phyloP scores from a whole-genome alignment of 2,329 filamentous ascomycete species.

The Pyricularia grisea region DNA sequence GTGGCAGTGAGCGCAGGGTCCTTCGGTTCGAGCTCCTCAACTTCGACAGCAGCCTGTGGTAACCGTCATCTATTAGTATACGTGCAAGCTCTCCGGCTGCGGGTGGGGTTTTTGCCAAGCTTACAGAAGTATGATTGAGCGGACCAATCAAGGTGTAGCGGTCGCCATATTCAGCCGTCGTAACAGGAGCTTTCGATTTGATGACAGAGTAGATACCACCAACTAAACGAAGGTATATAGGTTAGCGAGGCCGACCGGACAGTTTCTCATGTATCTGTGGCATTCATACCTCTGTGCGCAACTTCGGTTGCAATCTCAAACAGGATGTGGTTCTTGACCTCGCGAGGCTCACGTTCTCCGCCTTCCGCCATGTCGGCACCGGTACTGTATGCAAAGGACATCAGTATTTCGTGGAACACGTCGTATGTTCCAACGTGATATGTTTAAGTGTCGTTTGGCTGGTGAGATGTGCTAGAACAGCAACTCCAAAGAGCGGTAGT shows the following conservation, averaged over 20 bases:
- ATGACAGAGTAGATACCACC: slow-evolving; percentile 98
- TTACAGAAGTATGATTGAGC: slow-evolving; percentile 80
- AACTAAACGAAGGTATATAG: slow-evolving; percentile 41
- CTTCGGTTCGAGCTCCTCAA: slow-evolving; percentile 82
- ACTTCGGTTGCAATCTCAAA: slow-evolving; percentile 98
- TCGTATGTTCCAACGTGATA: not conserved
- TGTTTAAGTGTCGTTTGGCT: not conserved
- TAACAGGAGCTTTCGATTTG: slow-evolving; percentile 97
- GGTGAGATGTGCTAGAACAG: not conserved
- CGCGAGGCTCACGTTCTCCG: slow-evolving; percentile 39
- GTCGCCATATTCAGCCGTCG: slow-evolving; percentile 96
- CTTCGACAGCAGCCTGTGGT: slow-evolving; percentile 85
- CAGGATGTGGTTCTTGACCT: slow-evolving; percentile 91
- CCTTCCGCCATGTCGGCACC: slow-evolving; percentile 33
- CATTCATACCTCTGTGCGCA: slow-evolving; percentile 73
- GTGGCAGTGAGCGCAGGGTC: slow-evolving; percentile 71
- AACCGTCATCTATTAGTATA: slow-evolving; percentile 10
- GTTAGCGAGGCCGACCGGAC: not conserved
- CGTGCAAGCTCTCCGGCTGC: not conserved
- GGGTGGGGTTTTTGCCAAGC: slow-evolving; percentile 19
- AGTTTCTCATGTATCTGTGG: not conserved
- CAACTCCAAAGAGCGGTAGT: not conserved
- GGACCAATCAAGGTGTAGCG: slow-evolving; percentile 93
- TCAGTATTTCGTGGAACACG: not conserved
- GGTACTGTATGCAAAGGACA: slow-evolving; percentile 3